Base-by-base conservation (phyloP, 768 basidiomycete species). In the Amanita thiersii region DNA sequence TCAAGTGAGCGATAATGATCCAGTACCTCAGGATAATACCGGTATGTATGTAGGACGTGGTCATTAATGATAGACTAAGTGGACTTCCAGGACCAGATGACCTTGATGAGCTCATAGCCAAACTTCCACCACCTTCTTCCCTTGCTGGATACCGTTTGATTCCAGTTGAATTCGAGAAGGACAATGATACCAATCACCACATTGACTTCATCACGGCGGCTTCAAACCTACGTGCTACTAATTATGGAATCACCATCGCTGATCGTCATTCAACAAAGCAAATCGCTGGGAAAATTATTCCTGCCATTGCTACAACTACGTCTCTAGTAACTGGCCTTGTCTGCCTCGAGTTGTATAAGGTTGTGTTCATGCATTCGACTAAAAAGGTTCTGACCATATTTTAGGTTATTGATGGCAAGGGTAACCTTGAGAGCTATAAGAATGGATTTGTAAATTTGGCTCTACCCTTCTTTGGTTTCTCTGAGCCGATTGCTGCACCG, bases 121-220 rank as follows among this genome's bases (percentile, higher is more conserved):
- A 82, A 48, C 68, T 99, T 15, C 96, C 96, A 17, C 61, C 85
- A 12, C 94, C 96, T 0, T 88, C 92, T 2, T 87, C 88, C 12
- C 68, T 99, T 30, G 93, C 85, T 37, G 96, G 96, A n/a, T 99
- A 93, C 66, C 85, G 96, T 41, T 75, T 99, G 36, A 86, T 70
- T 39, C 89, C 94, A 2, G 94, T 93, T 37, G 92, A 96, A 54
- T 99, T 99, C 50, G 96, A 99, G 71, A 99, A 99, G 66, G 96
- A 99, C 55, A 94, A 98, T 53, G 96, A 99, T 57, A 77, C 85
- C 38, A 99, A 99, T 64, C 79, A 87, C 64, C 96, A 99, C 63
- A 97, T 99, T 57, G 96, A 94, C 64, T 97, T 98, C 65, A 94
- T 99, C 63, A 97, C 93, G 25, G 87, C 96, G 5, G 88, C 94